These are phyloP conservation scores for Davidsoniella australis DNA, from an alignment of 2,329 filamentous ascomycete genomes.

Conservation along the genomic window DNA sequence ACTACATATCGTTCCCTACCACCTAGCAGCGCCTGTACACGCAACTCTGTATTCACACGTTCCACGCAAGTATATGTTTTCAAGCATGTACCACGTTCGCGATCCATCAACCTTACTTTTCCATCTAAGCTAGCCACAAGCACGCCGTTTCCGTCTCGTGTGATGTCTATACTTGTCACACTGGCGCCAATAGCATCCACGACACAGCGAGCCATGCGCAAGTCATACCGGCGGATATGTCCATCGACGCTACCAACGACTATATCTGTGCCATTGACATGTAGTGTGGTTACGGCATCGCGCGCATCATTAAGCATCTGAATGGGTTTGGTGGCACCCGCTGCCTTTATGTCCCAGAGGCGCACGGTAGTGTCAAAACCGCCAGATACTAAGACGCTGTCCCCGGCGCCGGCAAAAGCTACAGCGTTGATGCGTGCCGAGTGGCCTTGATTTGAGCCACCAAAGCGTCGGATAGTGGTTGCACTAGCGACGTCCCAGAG, in stretches of 20 bases:
- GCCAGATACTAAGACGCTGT: constrained; percentile 54
- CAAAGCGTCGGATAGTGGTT: constrained; percentile 59
- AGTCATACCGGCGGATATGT: constrained; percentile 63
- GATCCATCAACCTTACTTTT: constrained; percentile 65
- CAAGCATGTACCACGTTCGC: constrained; percentile 53
- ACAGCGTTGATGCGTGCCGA: constrained; percentile 61
- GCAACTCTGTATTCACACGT: constrained; percentile 49
- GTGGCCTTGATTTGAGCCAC: constrained; percentile 44
- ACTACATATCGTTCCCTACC: constrained; percentile 61
- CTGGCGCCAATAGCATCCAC: constrained; percentile 52
- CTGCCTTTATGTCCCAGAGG: constrained; percentile 52
- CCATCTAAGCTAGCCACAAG: constrained; percentile 63
- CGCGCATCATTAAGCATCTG: constrained; percentile 57
- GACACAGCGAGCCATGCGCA: constrained; percentile 54
- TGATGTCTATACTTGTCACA: constrained; percentile 61
- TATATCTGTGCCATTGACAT: constrained; percentile 37
- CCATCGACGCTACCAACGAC: constrained; percentile 72
- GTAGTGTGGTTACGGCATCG: constrained; percentile 44
- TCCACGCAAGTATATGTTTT: constrained; percentile 46
- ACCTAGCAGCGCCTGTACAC: constrained; percentile 62
- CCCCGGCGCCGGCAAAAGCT: constrained; percentile 58
- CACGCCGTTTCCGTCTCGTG: constrained; percentile 55
- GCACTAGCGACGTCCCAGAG: constrained; percentile 85
- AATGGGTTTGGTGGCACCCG: constrained; percentile 39
- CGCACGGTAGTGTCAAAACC: constrained; percentile 62